phyloP scores from a whole-genome alignment of 139 green algal species.

The Ettlia oleoabundans region DNA sequence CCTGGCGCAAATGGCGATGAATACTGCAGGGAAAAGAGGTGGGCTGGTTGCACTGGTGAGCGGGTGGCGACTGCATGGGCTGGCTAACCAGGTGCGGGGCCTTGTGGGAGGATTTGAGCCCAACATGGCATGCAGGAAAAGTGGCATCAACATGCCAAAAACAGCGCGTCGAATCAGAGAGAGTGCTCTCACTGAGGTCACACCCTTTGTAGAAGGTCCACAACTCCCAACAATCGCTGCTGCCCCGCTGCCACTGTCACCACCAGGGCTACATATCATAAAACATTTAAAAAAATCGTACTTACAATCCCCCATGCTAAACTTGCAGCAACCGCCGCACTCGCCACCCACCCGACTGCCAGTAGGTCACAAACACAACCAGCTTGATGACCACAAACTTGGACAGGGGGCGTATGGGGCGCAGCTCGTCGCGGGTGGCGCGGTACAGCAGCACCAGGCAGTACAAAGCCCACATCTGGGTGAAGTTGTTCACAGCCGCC shows the following conservation, averaged over 20 bases:
- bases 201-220: too few relatives aligned
- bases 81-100: too few relatives aligned
- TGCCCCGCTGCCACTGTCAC: too few relatives aligned
- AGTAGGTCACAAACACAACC: conserved; percentile 97
- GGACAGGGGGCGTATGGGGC: conserved; percentile 87
- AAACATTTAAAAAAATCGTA: too few relatives aligned
- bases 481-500: conserved; percentile 81
- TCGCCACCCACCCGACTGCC: conserved; percentile 79
- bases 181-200: too few relatives aligned
- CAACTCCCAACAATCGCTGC: too few relatives aligned
- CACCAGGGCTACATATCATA: too few relatives aligned
- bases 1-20: conserved; percentile 51
- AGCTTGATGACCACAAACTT: conserved; percentile 97
- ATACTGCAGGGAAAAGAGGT: conserved; percentile 13
- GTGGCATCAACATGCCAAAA: too few relatives aligned
- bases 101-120: too few relatives aligned
- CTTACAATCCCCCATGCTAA: neutral
- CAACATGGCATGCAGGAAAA: too few relatives aligned
- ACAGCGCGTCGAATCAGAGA: too few relatives aligned
- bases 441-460: conserved; percentile 94
- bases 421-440: conserved; percentile 84
- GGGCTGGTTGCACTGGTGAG: neutral
- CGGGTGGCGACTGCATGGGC: too few relatives aligned
- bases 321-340: neutral
- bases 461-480: conserved; percentile 94